Evolutionary conservation across 1,284 basidiomycete species (phyloP).

Genomic region (Flammula alnicola): DNA sequence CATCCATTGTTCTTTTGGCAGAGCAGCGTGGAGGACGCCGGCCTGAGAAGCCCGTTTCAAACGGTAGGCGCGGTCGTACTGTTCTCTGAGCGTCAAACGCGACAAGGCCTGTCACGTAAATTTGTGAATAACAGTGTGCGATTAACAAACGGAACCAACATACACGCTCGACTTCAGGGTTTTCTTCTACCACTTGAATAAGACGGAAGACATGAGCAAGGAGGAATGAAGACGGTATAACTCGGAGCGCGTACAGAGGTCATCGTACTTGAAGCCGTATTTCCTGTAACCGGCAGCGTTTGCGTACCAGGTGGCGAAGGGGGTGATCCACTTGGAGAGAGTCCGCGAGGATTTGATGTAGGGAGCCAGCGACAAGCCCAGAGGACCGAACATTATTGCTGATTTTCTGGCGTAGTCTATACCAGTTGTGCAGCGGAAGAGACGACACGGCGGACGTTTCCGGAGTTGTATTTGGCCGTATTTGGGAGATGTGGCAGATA

Average conservation of each 20-base stretch:
- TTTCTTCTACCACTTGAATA: conserved; percentile 92
- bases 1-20: conserved; percentile 89
- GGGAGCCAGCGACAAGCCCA: conserved; percentile 81
- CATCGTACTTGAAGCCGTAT: conserved; percentile 94
- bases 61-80: conserved; percentile 92
- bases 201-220: conserved; percentile 14
- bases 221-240: conserved; percentile 20
- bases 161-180: conserved; percentile 85
- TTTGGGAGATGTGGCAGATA: conserved; percentile 35
- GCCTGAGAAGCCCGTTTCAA: conserved; percentile 85
- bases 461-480: conserved; percentile 37
- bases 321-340: conserved; percentile 72
- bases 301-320: conserved; percentile 87
- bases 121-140: background rate
- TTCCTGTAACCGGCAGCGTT: conserved; percentile 84
- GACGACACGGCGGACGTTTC: conserved; percentile 35
- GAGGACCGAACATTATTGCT: conserved; percentile 64
- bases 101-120: conserved; percentile 72
- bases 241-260: conserved; percentile 70
- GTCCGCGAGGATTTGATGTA: conserved; percentile 74
- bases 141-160: conserved; percentile 5
- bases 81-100: conserved; percentile 81
- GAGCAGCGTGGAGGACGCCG: conserved; percentile 79
- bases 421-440: conserved; percentile 21
- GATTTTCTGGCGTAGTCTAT: conserved; percentile 12